Percentiles rank a stretch among this genome's conserved stretches.
Conservation (phyloP, 2,329 filamentous ascomycete genomes). For the Cryphonectria nitschkei region DNA sequence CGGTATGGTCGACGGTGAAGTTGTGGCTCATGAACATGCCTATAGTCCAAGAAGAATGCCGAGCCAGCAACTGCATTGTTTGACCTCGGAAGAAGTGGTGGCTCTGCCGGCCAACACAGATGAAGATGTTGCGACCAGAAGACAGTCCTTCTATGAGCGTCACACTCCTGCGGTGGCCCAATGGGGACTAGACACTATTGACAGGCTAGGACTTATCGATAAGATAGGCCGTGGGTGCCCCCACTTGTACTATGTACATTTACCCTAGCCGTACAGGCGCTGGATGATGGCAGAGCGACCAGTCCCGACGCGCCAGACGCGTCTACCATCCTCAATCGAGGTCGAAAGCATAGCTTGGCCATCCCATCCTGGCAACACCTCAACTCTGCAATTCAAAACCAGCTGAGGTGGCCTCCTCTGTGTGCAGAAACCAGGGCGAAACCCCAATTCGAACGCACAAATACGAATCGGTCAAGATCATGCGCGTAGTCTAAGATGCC, state of each 20-base stretch:
- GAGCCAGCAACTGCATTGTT: background rate
- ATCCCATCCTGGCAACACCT: background rate
- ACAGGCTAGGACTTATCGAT: background rate
- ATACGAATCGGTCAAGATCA: background rate
- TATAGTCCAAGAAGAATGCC: background rate
- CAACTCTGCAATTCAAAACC: background rate
- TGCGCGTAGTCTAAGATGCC: conserved; percentile 24
- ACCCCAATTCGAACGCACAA: background rate
- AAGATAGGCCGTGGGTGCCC: background rate
- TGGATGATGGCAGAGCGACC: background rate
- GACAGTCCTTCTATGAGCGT: background rate
- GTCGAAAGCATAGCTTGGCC: background rate
- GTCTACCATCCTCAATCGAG: conserved; percentile 9
- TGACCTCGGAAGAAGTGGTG: background rate
- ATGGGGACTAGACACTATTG: background rate
- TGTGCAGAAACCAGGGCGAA: background rate
- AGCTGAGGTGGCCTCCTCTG: background rate
- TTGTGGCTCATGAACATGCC: background rate
- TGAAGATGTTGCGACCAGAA: background rate
- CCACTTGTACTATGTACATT: background rate
- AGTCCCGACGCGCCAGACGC: conserved; percentile 24
- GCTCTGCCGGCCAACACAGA: too few relatives aligned
- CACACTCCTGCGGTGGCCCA: background rate
- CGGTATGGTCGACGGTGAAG: background rate
- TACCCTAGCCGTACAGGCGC: background rate